These are phyloP conservation scores for Boletus vermiculosoides DNA, from an alignment of 768 basidiomycete species.

Conservation along the genomic window DNA sequence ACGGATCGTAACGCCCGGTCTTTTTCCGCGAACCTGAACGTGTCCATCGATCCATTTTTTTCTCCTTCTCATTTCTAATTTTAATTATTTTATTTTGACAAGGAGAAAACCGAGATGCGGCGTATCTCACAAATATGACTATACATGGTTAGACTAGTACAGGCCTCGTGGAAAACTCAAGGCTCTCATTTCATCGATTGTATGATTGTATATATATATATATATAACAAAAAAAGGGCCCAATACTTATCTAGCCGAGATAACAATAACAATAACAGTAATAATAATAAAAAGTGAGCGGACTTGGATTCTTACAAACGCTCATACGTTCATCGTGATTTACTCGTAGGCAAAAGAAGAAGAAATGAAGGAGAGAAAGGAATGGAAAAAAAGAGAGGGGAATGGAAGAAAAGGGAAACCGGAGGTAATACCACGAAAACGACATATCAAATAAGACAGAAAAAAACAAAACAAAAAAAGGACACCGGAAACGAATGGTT, in stretches of 20 bases:
- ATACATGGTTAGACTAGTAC: slow-evolving; percentile 4
- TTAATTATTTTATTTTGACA: neutral
- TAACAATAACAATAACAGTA: slow-evolving; percentile 7
- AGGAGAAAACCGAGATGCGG: slow-evolving; percentile 5
- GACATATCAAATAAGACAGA: neutral
- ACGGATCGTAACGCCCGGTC: too few relatives aligned
- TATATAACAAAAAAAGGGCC: neutral
- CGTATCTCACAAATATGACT: slow-evolving; percentile 21
- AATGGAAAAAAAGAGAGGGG: neutral
- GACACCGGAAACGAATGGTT: neutral
- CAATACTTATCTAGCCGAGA: slow-evolving; percentile 27
- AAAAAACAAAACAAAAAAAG: neutral
- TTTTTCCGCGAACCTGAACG: neutral
- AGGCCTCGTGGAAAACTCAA: slow-evolving; percentile 31
- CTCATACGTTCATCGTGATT: neutral
- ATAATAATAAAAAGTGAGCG: neutral
- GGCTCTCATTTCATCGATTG: slow-evolving; percentile 7
- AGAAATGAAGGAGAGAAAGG: neutral
- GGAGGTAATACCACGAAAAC: neutral
- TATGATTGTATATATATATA: neutral
- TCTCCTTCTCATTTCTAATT: neutral
- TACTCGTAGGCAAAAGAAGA: slow-evolving; percentile 1
- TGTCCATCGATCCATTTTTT: neutral
- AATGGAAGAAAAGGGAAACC: neutral
- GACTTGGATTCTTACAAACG: neutral